Conservation (phyloP, 1,284 basidiomycete species). For the Trametes hirsuta region DNA sequence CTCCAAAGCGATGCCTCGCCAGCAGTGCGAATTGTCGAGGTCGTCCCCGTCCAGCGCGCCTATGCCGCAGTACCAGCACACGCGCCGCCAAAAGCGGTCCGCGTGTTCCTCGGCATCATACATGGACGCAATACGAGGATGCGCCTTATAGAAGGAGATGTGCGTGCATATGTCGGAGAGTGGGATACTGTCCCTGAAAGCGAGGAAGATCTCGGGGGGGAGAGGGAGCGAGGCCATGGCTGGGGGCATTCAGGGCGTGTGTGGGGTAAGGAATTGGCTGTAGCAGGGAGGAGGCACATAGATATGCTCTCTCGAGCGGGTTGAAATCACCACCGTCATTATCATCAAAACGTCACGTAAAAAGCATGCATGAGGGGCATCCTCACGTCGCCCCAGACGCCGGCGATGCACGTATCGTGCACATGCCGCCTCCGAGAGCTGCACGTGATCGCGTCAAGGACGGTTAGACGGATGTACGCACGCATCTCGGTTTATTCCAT, state of each 20-base stretch:
- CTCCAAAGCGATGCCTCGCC: slow-evolving; percentile 12
- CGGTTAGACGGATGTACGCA: too few species aligned
- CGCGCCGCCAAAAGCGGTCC: slow-evolving; percentile 6
- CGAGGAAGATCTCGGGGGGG: slow-evolving; percentile 13
- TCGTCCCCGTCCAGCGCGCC: background rate
- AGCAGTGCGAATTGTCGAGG: background rate
- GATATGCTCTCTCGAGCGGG: too few species aligned
- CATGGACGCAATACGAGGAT: background rate
- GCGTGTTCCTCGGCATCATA: background rate
- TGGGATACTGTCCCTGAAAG: slow-evolving; percentile 9
- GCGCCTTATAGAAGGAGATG: slow-evolving; percentile 12
- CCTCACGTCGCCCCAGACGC: too few species aligned
- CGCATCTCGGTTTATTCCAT: too few species aligned
- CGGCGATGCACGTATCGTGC: too few species aligned
- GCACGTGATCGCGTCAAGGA: too few species aligned
- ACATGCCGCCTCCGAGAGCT: too few species aligned
- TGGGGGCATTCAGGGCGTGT: background rate
- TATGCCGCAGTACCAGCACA: slow-evolving; percentile 9
- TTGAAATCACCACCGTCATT: too few species aligned
- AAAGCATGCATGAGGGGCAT: too few species aligned
- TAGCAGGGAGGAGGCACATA: too few species aligned
- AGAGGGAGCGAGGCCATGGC: background rate
- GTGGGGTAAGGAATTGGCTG: too few species aligned
- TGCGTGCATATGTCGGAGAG: slow-evolving; percentile 15
- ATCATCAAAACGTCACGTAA: too few species aligned